Base-by-base conservation (phyloP, 768 basidiomycete species). In the Coprinopsis cinerea region DNA sequence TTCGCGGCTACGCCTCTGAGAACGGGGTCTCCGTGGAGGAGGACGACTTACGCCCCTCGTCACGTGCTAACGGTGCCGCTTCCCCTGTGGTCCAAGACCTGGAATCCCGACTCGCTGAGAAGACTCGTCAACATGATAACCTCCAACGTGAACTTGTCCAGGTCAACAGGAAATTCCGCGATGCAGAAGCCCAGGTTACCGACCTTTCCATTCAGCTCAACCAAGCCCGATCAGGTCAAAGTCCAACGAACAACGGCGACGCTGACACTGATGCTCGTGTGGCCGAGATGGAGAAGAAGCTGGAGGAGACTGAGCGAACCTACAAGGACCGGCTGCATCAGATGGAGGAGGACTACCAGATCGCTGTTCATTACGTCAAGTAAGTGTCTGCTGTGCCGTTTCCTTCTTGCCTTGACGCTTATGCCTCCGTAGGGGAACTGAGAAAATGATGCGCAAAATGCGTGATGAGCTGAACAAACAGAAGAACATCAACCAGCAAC, bases 361-460 rank as follows among this genome's bases (percentile, higher is more conserved):
- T 94, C 45, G 95, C 96, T 13, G 94, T 98, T 48, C 88, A 92
- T 63, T 97, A 96, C 68, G 93, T 97, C 58, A 98, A 97, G 90
- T 91, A 65, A 71, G 85, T 69, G 6, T 23, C 18, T n/a, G 30
- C 9, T n/a, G 18, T 14, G 17, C 9, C 55, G 57, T 45, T 49
- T 46, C 36, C 30, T 40, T 47, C 53, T 47, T 48, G 49, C 43
- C 46, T 49, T 50, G 55, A 10, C 22, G 6, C 22, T 32, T 5
- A 45, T 49, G 60, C 26, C 24, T 55, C 27, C 53, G 52, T 61
- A 92, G 90, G 77, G 92, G 92, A 39, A 97, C 94, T 1, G 96
- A 98, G 67, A 96, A 94, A 70, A 92, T 98, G 83, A 88, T 97
- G 75, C 83, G 92, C 57, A 82, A 87, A 57, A 91, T 97, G 85